Base-by-base conservation (phyloP, 2,329 filamentous ascomycete species). In the Colletotrichum incanum region DNA sequence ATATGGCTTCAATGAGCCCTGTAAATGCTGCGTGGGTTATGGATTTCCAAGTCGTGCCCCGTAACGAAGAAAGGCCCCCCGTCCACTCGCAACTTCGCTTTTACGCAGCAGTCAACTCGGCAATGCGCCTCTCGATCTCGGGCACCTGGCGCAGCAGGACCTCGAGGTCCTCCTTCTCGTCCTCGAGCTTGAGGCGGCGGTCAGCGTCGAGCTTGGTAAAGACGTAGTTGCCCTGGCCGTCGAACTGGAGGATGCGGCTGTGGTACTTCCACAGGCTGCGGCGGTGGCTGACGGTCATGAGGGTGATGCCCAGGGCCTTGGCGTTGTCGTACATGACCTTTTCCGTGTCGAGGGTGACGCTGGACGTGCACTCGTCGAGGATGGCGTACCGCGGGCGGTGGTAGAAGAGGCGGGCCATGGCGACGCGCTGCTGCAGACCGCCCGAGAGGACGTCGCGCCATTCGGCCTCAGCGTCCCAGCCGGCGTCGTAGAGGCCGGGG, bases 231-330 rank as follows among this genome's bases (percentile, higher is more conserved):
- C 96, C 96, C 82, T 98, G 94, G 0, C 96, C 96, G 81, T 98
- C 96, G 80, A 99, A 99, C 82, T 99, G 96, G 79, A 99, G 82
- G 73, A 99, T 98, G 82, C 93, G 93, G 76, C 91, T 93, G 82
- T 99, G 96, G 81, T 99, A 98, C 82, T 96, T 95, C 96, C 96
- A 99, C 76, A 99, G 83, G 84, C 94, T 97, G 74, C 95, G 87
- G 11, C 96, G 87, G 82, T 99, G 96, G 75, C 92, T 95, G 31
- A 99, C 96, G 0, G 96, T 99, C 94, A 99, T 98, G 74, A 99
- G 88, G 0, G 96, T 98, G 77, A 98, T 96, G 4, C 94, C 95
- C 23, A 98, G 84, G 23, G 90, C 88, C 87, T 99, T 98, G 62
- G 96, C 96, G 67, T 94, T 95, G 77, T 98, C 96, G 82, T 99